Evolutionary conservation across 805 yeast genomes (phyloP).

Genomic region (Barnettozyma siamensis): DNA sequence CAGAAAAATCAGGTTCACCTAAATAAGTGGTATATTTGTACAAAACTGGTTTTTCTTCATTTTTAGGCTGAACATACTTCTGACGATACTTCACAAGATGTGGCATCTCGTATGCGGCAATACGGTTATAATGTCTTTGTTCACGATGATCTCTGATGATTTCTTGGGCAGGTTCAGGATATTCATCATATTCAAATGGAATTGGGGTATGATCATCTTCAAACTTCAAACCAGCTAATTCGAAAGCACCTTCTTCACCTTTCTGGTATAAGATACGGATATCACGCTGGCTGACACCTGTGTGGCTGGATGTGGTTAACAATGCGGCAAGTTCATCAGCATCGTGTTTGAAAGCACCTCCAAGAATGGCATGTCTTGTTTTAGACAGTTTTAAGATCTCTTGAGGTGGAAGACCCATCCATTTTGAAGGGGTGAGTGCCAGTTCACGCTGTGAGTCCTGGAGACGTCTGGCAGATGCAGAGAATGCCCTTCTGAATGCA

Average conservation of each 20-base stretch:
- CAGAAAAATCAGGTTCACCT: conserved; percentile 55
- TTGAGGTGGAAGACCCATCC: conserved; percentile 66
- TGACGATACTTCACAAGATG: conserved; percentile 69
- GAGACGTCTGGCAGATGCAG: conserved; percentile 6
- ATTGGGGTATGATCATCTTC: conserved; percentile 34
- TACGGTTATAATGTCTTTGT: conserved; percentile 68
- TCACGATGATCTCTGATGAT: conserved; percentile 66
- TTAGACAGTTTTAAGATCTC: conserved; percentile 55
- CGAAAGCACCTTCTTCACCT: conserved; percentile 38
- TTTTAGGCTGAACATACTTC: conserved; percentile 47
- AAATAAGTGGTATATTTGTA: conserved; percentile 69
- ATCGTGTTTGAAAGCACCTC: conserved; percentile 43
- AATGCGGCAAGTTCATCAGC: conserved; percentile 54
- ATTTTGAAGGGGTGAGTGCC: conserved; percentile 57
- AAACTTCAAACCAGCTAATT: conserved; percentile 27
- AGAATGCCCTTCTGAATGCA: conserved; percentile 14
- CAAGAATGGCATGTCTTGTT: conserved; percentile 50
- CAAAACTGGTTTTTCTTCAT: conserved; percentile 42
- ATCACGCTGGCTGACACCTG: conserved; percentile 33
- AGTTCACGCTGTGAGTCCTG: conserved; percentile 18
- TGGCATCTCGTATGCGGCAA: conserved; percentile 92
- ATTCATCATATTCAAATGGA: conserved; percentile 56
- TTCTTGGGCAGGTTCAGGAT: conserved; percentile 67
- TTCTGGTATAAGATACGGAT: conserved; percentile 34
- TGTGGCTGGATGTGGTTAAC: conserved; percentile 38